These are phyloP conservation scores for Russula lepida DNA, from an alignment of 768 basidiomycete genomes.

Conservation along the genomic window DNA sequence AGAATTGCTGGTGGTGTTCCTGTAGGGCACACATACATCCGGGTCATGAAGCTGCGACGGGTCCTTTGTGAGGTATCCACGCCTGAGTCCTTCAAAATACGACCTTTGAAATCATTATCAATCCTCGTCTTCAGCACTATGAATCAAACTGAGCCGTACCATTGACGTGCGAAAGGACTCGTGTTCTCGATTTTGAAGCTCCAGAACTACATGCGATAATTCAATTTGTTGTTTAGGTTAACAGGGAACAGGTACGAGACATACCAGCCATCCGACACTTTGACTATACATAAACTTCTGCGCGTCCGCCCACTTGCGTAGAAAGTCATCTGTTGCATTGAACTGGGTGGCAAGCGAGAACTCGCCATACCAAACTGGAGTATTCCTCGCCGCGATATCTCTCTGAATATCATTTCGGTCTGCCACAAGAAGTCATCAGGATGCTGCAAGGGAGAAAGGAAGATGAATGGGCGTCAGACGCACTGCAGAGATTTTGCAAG, in stretches of 20 bases:
- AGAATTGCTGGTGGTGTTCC: not conserved
- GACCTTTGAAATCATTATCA: slow-evolving; percentile 41
- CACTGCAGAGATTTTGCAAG: slow-evolving; percentile 62
- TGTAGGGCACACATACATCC: slow-evolving; percentile 55
- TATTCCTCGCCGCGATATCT: slow-evolving; percentile 38
- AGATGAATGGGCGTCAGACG: slow-evolving; percentile 20
- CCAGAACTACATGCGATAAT: slow-evolving; percentile 42
- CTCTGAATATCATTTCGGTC: slow-evolving; percentile 50
- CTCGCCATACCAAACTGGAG: slow-evolving; percentile 49
- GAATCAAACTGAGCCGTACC: slow-evolving; percentile 36
- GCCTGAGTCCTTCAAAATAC: slow-evolving; percentile 50
- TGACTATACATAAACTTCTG: slow-evolving; percentile 59
- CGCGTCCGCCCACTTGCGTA: slow-evolving; percentile 64
- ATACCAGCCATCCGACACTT: slow-evolving; percentile 58
- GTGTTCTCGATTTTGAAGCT: slow-evolving; percentile 68
- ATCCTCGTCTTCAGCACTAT: not conserved
- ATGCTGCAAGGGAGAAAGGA: not conserved
- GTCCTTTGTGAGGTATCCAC: slow-evolving; percentile 56
- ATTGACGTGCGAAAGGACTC: slow-evolving; percentile 45
- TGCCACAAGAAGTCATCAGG: slow-evolving; percentile 23
- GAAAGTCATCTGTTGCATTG: slow-evolving; percentile 49
- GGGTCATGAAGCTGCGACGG: slow-evolving; percentile 49
- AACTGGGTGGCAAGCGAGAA: slow-evolving; percentile 62
- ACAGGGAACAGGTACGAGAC: slow-evolving; percentile 22
- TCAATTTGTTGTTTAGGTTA: not conserved